Conservation (phyloP, 2,329 filamentous ascomycete genomes). For the Penicillium concentricum region DNA sequence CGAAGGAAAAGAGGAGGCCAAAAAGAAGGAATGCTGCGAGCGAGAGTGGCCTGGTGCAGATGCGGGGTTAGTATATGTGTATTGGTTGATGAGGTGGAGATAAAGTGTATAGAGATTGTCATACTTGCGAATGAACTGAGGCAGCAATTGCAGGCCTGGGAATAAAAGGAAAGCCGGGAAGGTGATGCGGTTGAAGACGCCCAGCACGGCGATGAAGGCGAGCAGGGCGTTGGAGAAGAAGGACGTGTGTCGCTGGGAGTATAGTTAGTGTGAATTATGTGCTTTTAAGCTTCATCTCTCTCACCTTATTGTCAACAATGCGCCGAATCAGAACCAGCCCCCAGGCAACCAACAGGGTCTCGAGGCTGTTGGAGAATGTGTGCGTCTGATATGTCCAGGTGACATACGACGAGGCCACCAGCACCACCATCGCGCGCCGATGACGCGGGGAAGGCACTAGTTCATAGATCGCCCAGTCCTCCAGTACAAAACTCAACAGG, state of each 20-base stretch:
- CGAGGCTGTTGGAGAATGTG: conserved; percentile 96
- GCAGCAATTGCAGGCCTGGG: conserved; percentile 77
- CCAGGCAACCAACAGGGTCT: conserved; percentile 91
- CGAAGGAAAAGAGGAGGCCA: conserved; percentile 64
- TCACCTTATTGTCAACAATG: conserved; percentile 74
- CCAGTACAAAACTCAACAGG: conserved; percentile 87
- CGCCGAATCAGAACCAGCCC: conserved; percentile 86
- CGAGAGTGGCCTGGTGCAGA: conserved; percentile 50
- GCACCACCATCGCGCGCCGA: conserved; percentile 71
- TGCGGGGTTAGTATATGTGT: conserved; percentile 11
- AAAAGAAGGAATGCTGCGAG: conserved; percentile 64
- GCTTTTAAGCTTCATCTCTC: not conserved
- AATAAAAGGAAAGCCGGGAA: conserved; percentile 91
- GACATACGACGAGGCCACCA: conserved; percentile 94
- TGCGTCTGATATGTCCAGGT: conserved; percentile 99
- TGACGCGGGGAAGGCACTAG: conserved; percentile 72
- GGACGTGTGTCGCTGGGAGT: conserved; percentile 66
- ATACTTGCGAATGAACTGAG: conserved; percentile 79
- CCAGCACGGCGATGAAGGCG: conserved; percentile 77
- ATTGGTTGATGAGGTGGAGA: not conserved
- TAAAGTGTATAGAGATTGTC: conserved; percentile 26
- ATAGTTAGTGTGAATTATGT: not conserved
- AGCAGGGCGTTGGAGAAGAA: conserved; percentile 74
- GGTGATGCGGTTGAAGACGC: conserved; percentile 94
- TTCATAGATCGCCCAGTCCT: conserved; percentile 97